These are phyloP conservation scores for Mortierella sp. DNA, from an alignment of 371 early-diverging fungal genomes.

Conservation along the genomic window DNA sequence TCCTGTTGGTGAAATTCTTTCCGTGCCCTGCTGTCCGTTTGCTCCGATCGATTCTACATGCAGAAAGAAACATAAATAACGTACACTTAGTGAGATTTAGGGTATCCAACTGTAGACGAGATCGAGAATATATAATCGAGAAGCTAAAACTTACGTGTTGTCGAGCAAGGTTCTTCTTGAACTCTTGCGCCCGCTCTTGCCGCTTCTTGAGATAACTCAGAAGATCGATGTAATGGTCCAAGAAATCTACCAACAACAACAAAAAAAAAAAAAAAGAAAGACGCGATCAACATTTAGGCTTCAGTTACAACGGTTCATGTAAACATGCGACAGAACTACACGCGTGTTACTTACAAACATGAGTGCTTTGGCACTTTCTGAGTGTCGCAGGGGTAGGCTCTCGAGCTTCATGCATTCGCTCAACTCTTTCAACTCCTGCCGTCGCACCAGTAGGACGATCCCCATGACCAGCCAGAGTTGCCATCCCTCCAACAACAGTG, in stretches of 20 bases:
- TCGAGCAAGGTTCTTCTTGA: conserved; percentile 63
- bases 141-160: conserved; percentile 23
- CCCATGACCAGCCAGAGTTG: background rate
- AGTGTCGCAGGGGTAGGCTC: conserved; percentile 24
- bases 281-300: too few relatives aligned
- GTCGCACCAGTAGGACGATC: background rate
- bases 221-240: conserved; percentile 84
- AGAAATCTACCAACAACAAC: conserved; percentile 65
- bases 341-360: conserved; percentile 36
- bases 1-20: conserved; percentile 67
- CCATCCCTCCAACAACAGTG: conserved; percentile 5
- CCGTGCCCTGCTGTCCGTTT: conserved; percentile 59
- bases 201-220: conserved; percentile 79
- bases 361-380: conserved; percentile 42
- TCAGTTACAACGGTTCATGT: too few relatives aligned
- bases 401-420: background rate
- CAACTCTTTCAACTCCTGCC: background rate
- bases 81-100: background rate
- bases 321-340: too few relatives aligned
- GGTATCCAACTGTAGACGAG: background rate
- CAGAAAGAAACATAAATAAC: background rate
- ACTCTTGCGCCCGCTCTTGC: conserved; percentile 65
- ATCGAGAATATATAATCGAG: background rate
- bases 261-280: background rate
- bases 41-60: conserved; percentile 35